Base-by-base conservation (phyloP, 495 filamentous ascomycete species). In the Hamigera avellanea region DNA sequence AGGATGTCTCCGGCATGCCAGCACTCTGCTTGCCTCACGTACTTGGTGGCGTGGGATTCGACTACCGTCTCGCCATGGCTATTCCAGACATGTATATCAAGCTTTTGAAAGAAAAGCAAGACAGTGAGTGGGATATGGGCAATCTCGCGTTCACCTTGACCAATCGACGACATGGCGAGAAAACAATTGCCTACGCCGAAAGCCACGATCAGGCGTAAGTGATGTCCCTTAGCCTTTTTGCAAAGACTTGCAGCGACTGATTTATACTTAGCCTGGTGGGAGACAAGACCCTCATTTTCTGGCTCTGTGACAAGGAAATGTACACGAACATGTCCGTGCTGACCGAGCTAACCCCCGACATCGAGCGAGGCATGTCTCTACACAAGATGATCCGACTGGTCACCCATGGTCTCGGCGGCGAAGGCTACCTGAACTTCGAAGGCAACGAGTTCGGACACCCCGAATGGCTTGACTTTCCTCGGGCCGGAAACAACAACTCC, bases 71-170 rank as follows among this genome's bases (percentile, higher is more conserved):
- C 14, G 91, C 86, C 32, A 98, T 98, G 91, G 91, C 91, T 8
- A 79, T 98, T 46, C 91, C 91, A 10, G 91, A 98, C 60, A 81
- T 96, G 81, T 98, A 91, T 72, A 98, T 98, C 72, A 98, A 96
- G 64, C 80, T 86, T 51, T 63, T 98, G 35, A 98, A 98, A 58
- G 93, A 96, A 58, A 81, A 83, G 59, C 66, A 80, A 41, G 91
- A 98, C 47, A 74, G 78, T 46, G 83, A 94, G 7, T 98, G 91
- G 91, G 85, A 96, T 49, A 83, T 98, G 49, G 80, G 75, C 25
- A 78, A 71, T 42, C 80, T 98, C 37, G 73, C 76, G 49, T 86
- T 77, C 59, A 94, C 85, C 19, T 69, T 98, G 17, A 93, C 83
- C 26, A 95, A 98, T 61, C 73, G 91, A 23, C 77, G 91, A 13